These are phyloP conservation scores for Zangia roseola DNA, from an alignment of 768 basidiomycete genomes.

Conservation along the genomic window DNA sequence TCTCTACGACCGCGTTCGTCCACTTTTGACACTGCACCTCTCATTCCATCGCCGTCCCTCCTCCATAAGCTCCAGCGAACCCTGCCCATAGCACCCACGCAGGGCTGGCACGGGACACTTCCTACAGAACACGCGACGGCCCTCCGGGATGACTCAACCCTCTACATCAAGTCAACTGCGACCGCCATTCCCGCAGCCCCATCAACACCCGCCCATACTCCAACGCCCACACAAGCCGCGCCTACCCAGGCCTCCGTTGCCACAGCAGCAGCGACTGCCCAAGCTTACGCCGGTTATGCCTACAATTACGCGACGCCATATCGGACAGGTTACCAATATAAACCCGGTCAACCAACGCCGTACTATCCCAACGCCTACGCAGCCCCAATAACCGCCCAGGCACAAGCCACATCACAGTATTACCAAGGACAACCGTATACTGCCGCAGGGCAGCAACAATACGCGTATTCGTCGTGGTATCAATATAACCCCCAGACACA, in stretches of 20 bases:
- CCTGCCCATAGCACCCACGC: constrained; percentile 55
- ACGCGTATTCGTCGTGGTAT: constrained; percentile 45
- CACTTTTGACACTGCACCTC: constrained; percentile 39
- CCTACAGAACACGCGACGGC: constrained; percentile 55
- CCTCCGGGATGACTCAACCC: constrained; percentile 71
- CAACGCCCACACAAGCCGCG: constrained; percentile 30
- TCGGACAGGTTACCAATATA: constrained; percentile 37
- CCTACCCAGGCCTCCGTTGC: constrained; percentile 24
- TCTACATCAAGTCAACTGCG: constrained; percentile 56
- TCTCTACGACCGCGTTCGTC: constrained; percentile 68
- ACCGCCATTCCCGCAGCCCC: constrained; percentile 34
- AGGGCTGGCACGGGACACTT: constrained; percentile 76
- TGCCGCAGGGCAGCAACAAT: constrained; percentile 38
- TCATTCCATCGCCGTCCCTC: constrained; percentile 61
- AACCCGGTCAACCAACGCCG: constrained; percentile 35
- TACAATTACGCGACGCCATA: constrained; percentile 37
- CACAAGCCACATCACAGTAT: constrained; percentile 34
- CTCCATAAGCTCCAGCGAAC: constrained; percentile 74
- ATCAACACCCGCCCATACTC: constrained; percentile 33
- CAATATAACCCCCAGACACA: constrained; percentile 38
- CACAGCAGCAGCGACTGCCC: constrained; percentile 25
- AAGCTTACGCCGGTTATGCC: constrained; percentile 33
- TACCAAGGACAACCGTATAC: constrained; percentile 37
- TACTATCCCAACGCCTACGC: constrained; percentile 33
- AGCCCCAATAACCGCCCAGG: constrained; percentile 23